Conservation (phyloP, 805 yeast genomes). For the Nadsonia fulvescens region DNA sequence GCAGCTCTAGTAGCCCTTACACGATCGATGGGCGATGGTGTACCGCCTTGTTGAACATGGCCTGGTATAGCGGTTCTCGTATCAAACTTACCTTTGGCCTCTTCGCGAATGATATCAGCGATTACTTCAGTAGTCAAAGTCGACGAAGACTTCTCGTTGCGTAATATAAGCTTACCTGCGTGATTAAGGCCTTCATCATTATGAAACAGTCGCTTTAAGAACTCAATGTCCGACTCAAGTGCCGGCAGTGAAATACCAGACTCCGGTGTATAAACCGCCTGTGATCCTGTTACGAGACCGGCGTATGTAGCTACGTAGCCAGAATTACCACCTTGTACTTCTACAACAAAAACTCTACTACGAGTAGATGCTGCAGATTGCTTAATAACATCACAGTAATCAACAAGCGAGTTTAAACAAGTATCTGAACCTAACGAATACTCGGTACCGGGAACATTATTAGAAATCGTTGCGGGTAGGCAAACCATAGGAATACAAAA, state of each 20-base stretch:
- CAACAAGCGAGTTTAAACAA: constrained; percentile 74
- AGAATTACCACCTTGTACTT: constrained; percentile 98
- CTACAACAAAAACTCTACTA: constrained; percentile 85
- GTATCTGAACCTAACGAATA: constrained; percentile 90
- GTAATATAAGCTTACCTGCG: constrained; percentile 70
- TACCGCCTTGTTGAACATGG: constrained; percentile 93
- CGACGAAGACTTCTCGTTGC: constrained; percentile 66
- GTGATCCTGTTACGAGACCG: constrained; percentile 76
- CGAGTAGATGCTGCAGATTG: constrained; percentile 90
- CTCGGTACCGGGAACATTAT: constrained; percentile 95
- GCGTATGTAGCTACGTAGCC: constrained; percentile 83
- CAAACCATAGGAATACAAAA: constrained; percentile 87
- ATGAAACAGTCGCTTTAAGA: constrained; percentile 47
- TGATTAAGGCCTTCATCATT: constrained; percentile 61
- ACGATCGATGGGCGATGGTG: constrained; percentile 88
- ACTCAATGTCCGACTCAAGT: constrained; percentile 57
- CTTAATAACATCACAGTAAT: constrained; percentile 87
- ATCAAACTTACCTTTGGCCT: constrained; percentile 60
- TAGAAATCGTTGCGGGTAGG: constrained; percentile 91
- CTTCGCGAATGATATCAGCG: constrained; percentile 67
- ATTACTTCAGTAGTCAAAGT: constrained; percentile 68
- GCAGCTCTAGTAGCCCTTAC: constrained; percentile 79
- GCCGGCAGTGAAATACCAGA: constrained; percentile 49
- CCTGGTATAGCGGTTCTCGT: constrained; percentile 94
- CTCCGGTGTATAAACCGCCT: constrained; percentile 82